These are phyloP conservation scores for Russula olivacea DNA, from an alignment of 768 basidiomycete genomes.

Conservation along the genomic window DNA sequence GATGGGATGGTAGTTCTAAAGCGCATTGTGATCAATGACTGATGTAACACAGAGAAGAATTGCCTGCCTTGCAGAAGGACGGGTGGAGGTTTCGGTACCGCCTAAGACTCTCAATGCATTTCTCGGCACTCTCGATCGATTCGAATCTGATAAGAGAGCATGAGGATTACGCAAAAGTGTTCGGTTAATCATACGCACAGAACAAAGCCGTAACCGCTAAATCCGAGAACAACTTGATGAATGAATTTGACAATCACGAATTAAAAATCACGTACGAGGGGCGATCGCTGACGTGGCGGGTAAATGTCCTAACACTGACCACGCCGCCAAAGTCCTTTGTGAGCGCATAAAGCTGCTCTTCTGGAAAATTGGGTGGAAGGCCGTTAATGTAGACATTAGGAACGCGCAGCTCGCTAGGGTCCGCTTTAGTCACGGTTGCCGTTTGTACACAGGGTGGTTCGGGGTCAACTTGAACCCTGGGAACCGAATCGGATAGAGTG, in stretches of 20 bases:
- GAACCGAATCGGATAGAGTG: constrained; percentile 17
- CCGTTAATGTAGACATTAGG: constrained; percentile 90
- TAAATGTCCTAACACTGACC: constrained; percentile 77
- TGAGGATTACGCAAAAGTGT: not conserved
- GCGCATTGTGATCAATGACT: not conserved
- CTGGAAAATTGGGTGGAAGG: constrained; percentile 74
- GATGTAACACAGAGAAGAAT: constrained; percentile 6
- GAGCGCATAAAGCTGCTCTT: constrained; percentile 70
- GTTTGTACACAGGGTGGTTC: not conserved
- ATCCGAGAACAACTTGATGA: constrained; percentile 10
- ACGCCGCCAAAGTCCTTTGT: constrained; percentile 67
- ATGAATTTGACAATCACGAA: not conserved
- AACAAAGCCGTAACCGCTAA: constrained; percentile 73
- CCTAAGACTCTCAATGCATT: constrained; percentile 65
- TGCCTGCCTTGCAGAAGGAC: constrained; percentile 72
- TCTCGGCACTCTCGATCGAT: constrained; percentile 59
- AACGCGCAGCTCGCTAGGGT: constrained; percentile 32
- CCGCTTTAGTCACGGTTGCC: constrained; percentile 11
- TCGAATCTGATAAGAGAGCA: constrained; percentile 48
- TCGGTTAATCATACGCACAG: constrained; percentile 44
- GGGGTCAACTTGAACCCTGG: constrained; percentile 16
- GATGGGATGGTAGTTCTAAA: constrained; percentile 73
- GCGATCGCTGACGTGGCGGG: constrained; percentile 71
- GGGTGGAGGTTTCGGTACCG: constrained; percentile 76
- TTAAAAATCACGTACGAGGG: constrained; percentile 39